These are phyloP conservation scores for Kodamaea anthophila DNA, from an alignment of 1,139 yeast genomes.

Conservation along the genomic window DNA sequence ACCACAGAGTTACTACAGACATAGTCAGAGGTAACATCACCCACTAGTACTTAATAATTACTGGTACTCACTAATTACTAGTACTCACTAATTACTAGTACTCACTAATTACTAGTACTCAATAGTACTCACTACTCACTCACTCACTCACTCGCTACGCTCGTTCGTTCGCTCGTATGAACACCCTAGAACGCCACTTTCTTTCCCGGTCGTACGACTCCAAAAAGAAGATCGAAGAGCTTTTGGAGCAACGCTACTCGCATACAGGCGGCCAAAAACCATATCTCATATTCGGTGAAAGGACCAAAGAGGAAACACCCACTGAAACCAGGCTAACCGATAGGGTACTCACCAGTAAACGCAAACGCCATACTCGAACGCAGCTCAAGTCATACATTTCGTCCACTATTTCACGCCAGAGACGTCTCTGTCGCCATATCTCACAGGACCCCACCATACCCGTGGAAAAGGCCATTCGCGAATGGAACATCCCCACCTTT, in stretches of 20 bases:
- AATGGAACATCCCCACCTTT: conserved; percentile 42
- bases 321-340: conserved; percentile 15
- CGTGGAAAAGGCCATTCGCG: conserved; percentile 24
- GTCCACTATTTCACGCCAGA: conserved; percentile 32
- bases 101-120: too few relatives aligned
- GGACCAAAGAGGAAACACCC: conserved; percentile 6
- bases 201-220: conserved; percentile 46
- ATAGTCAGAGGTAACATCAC: too few relatives aligned
- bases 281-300: conserved; percentile 9
- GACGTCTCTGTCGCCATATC: conserved; percentile 26
- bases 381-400: conserved; percentile 43
- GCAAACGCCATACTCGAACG: conserved; percentile 32
- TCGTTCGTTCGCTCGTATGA: too few relatives aligned
- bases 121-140: too few relatives aligned
- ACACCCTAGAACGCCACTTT: conserved; percentile 46
- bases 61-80: too few relatives aligned
- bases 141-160: too few relatives aligned
- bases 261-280: conserved; percentile 56
- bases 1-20: too few relatives aligned
- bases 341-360: conserved; percentile 9
- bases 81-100: too few relatives aligned
- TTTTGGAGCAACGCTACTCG: conserved; percentile 54
- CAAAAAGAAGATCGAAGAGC: conserved; percentile 37
- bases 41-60: too few relatives aligned
- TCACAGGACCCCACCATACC: conserved; percentile 18